Percentiles rank a stretch among this genome's conserved stretches.
Conservation (phyloP, 2,329 filamentous ascomycete species). For the Rutstroemia sp. region DNA sequence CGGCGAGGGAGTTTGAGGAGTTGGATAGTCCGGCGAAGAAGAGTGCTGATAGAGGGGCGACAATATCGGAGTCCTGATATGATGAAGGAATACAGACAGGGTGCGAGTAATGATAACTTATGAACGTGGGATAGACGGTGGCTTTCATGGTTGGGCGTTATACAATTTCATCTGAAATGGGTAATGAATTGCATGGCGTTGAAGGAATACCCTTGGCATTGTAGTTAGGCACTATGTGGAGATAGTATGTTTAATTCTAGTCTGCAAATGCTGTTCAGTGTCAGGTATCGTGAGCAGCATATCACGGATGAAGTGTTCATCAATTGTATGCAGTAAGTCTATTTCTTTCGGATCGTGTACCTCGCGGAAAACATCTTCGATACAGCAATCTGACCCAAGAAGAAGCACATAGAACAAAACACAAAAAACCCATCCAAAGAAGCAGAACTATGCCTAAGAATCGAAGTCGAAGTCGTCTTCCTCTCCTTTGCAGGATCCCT, state of each 20-base stretch:
- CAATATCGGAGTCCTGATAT: constrained; percentile 1
- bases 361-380: too few species aligned
- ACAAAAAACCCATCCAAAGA: too few species aligned
- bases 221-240: background rate
- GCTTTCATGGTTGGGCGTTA: background rate
- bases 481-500: too few species aligned
- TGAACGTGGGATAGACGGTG: background rate
- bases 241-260: background rate
- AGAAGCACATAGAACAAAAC: too few species aligned
- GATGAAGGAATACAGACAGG: background rate
- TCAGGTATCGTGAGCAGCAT: too few species aligned
- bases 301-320: too few species aligned
- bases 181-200: constrained; percentile 6
- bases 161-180: background rate
- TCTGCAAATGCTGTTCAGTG: background rate
- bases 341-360: too few species aligned
- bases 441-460: too few species aligned
- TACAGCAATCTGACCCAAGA: too few species aligned
- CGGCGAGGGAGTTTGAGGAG: constrained; percentile 71
- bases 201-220: constrained; percentile 10
- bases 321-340: too few species aligned
- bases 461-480: too few species aligned
- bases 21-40: constrained; percentile 44
- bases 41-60: constrained; percentile 24
- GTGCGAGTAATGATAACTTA: background rate